These are phyloP conservation scores for Coccomyxa subellipsoidea DNA, from an alignment of 163 green algal species.

Conservation along the genomic window DNA sequence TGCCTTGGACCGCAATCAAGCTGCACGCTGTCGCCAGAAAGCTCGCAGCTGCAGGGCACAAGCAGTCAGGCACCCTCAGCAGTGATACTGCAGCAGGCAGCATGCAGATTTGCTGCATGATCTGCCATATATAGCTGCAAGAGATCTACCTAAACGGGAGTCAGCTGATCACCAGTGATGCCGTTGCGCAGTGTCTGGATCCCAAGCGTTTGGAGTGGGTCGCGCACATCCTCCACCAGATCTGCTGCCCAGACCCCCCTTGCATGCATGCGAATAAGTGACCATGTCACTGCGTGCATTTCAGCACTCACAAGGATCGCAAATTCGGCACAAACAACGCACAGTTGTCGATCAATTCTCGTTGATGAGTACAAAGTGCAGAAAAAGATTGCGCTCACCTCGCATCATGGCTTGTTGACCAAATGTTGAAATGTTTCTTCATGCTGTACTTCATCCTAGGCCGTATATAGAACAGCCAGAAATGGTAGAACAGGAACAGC, in stretches of 20 bases:
- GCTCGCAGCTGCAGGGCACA: neutral
- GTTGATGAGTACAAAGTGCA: too few relatives aligned
- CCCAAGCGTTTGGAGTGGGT: neutral
- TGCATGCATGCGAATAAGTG: neutral
- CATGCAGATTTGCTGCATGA: too few relatives aligned
- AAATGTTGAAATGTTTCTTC: neutral
- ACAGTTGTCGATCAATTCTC: too few relatives aligned
- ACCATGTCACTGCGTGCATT: neutral
- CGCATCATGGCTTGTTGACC: neutral
- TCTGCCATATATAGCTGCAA: too few relatives aligned
- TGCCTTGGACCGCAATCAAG: neutral
- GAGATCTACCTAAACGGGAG: too few relatives aligned
- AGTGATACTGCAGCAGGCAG: too few relatives aligned
- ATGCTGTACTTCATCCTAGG: neutral
- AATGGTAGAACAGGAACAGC: neutral
- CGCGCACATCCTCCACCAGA: neutral
- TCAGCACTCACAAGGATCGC: too few relatives aligned
- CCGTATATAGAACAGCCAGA: neutral
- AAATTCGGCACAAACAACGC: too few relatives aligned
- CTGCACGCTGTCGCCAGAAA: neutral
- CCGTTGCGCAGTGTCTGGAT: conserved; percentile 6
- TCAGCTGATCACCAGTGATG: neutral
- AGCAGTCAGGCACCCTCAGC: neutral
- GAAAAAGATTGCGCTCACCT: too few relatives aligned
- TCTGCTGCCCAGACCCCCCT: conserved; percentile 1